Evolutionary conservation across 139 green algal species (phyloP).

Genomic region (Asterochloris erici): DNA sequence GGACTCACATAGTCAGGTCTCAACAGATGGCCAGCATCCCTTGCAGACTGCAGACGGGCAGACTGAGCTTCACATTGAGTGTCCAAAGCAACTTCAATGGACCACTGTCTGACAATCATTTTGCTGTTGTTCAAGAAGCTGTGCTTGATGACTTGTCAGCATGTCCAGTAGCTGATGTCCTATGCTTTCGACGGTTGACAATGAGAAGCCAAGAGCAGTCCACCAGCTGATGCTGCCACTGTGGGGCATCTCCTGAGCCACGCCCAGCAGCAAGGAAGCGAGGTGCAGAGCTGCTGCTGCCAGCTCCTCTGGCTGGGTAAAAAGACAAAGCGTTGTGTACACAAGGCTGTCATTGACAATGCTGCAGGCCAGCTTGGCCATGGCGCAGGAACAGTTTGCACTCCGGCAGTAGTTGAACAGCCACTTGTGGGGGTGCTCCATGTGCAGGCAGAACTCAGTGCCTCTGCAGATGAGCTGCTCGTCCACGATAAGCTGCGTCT

Average conservation of each 20-base stretch:
- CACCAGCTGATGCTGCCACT: not conserved
- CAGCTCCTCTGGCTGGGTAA: constrained; percentile 3
- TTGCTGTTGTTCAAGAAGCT: too few species aligned
- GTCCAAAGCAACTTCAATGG: too few species aligned
- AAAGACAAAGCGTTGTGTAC: not conserved
- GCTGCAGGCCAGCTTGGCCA: constrained; percentile 12
- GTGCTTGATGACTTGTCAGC: not conserved
- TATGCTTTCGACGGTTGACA: not conserved
- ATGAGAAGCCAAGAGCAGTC: constrained; percentile 2
- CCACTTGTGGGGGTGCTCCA: constrained; percentile 34
- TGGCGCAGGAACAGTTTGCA: not conserved
- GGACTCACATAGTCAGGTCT: too few species aligned
- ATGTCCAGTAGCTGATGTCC: constrained; percentile 1
- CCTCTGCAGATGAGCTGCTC: constrained; percentile 17
- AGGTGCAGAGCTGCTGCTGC: constrained; percentile 26
- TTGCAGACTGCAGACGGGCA: too few species aligned
- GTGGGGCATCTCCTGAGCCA: not conserved
- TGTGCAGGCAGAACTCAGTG: constrained; percentile 12
- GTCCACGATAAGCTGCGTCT: constrained; percentile 28
- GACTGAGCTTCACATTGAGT: too few species aligned
- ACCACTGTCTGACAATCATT: not conserved
- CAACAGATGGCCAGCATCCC: too few species aligned
- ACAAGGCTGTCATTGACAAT: constrained; percentile 28
- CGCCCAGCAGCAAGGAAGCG: not conserved
- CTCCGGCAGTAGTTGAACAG: constrained; percentile 19